Percentiles rank a stretch among this genome's conserved stretches.
phyloP scores from a whole-genome alignment of 2,329 filamentous ascomycete species.

The Trichoderma sp. region DNA sequence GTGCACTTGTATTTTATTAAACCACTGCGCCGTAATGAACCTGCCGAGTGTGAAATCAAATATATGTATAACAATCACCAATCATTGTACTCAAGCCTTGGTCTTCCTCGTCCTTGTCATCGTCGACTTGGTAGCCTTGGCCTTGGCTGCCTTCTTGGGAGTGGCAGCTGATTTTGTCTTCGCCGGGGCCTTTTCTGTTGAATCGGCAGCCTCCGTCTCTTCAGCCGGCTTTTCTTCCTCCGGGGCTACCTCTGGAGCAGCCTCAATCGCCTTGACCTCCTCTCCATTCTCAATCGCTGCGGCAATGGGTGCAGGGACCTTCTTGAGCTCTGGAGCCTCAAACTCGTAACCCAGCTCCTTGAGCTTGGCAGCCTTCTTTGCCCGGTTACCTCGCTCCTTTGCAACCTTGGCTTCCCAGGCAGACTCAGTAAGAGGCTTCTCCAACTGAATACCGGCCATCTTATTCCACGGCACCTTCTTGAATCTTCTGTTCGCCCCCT shows the following conservation, averaged over 20 bases:
- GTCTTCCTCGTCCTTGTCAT: constrained; percentile 43
- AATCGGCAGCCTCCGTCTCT: constrained; percentile 24
- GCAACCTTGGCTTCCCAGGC: constrained; percentile 77
- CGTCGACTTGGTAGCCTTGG: constrained; percentile 24
- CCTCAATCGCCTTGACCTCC: constrained; percentile 41
- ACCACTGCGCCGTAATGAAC: constrained; percentile 20
- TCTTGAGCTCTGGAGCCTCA: constrained; percentile 70
- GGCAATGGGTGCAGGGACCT: constrained; percentile 40
- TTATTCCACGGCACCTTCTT: constrained; percentile 86
- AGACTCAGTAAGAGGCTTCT: constrained; percentile 70
- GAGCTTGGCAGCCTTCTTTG: constrained; percentile 70
- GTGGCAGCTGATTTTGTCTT: constrained; percentile 28
- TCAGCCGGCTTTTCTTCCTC: constrained; percentile 31
- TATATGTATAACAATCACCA: background rate
- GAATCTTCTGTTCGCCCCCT: constrained; percentile 87
- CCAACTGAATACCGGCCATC: constrained; percentile 75
- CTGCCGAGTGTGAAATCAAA: background rate
- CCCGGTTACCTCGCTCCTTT: constrained; percentile 71
- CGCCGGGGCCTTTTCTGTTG: constrained; percentile 28
- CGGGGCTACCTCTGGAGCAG: constrained; percentile 31
- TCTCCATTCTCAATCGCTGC: constrained; percentile 40
- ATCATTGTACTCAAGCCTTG: constrained; percentile 34
- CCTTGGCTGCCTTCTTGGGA: constrained; percentile 32
- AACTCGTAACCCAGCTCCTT: constrained; percentile 84
- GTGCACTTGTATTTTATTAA: constrained; percentile 17